Percentiles rank a stretch among this genome's conserved stretches.
These are phyloP conservation scores for Xanthoparmelia taractica DNA, from an alignment of 495 filamentous ascomycete genomes.

Conservation along the genomic window DNA sequence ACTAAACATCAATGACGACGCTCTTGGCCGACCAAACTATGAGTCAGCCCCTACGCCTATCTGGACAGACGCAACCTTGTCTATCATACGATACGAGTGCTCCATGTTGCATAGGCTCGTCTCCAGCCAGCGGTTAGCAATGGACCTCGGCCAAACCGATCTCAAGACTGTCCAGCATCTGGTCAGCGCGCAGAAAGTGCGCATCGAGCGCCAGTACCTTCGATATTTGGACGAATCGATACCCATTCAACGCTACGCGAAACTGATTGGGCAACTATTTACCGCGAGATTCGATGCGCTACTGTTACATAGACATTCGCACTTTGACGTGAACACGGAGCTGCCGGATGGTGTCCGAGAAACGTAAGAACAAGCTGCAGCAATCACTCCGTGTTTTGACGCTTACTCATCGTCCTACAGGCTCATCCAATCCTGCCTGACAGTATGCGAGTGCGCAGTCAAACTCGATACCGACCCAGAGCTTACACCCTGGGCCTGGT, in stretches of 20 bases:
- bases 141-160: constrained; percentile 6
- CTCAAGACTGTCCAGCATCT: neutral
- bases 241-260: constrained; percentile 50
- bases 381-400: neutral
- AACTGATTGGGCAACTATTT: constrained; percentile 18
- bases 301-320: constrained; percentile 2
- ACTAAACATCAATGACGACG: constrained; percentile 14
- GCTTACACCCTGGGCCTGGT: constrained; percentile 49
- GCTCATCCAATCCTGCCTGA: constrained; percentile 4
- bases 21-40: constrained; percentile 2
- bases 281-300: constrained; percentile 12
- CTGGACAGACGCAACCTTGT: constrained; percentile 17
- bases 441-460: constrained; percentile 45
- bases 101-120: constrained; percentile 3
- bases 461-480: constrained; percentile 48
- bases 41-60: neutral
- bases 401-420: neutral
- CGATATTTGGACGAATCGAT: constrained; percentile 23
- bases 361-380: neutral
- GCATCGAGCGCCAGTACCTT: constrained; percentile 15
- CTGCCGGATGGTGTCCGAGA: constrained; percentile 35
- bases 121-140: neutral
- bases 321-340: constrained; percentile 26
- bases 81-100: constrained; percentile 17
- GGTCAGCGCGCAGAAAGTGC: neutral